Conservation (phyloP, 2,329 filamentous ascomycete genomes). For the Aspergillus hiratsukae region DNA sequence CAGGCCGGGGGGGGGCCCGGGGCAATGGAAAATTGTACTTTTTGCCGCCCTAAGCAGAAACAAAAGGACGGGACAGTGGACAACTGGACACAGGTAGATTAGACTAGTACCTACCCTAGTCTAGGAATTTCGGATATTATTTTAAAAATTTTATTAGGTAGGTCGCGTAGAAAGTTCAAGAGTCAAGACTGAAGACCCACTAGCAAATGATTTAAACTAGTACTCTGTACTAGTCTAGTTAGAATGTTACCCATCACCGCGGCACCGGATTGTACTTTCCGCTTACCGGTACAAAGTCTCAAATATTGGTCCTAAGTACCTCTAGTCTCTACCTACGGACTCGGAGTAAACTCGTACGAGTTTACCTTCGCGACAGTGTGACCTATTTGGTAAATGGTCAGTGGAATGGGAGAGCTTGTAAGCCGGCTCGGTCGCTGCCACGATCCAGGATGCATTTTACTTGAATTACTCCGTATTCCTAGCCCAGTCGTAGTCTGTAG, state of each 20-base stretch:
- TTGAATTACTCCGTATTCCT: neutral
- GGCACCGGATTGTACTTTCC: slow-evolving; percentile 33
- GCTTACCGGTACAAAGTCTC: slow-evolving; percentile 18
- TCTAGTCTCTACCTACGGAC: too few species aligned
- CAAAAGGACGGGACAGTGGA: neutral
- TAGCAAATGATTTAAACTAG: neutral
- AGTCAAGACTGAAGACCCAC: too few species aligned
- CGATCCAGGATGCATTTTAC: neutral
- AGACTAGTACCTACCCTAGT: neutral
- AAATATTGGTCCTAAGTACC: neutral
- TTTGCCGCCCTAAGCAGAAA: neutral
- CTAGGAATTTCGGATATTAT: slow-evolving; percentile 1
- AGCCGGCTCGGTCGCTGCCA: neutral
- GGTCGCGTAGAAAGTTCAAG: neutral
- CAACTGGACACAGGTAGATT: slow-evolving; percentile 1
- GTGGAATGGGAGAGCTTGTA: neutral
- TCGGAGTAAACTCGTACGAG: too few species aligned
- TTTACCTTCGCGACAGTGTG: too few species aligned
- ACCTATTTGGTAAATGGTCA: too few species aligned
- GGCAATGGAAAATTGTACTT: neutral
- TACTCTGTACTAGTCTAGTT: neutral
- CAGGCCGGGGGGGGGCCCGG: too few species aligned
- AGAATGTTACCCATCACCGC: slow-evolving; percentile 31
- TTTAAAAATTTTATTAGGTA: neutral
- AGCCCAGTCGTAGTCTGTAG: neutral